Evolutionary conservation across 2,329 filamentous ascomycete genomes (phyloP).

Genomic region (Epichloe festucae): DNA sequence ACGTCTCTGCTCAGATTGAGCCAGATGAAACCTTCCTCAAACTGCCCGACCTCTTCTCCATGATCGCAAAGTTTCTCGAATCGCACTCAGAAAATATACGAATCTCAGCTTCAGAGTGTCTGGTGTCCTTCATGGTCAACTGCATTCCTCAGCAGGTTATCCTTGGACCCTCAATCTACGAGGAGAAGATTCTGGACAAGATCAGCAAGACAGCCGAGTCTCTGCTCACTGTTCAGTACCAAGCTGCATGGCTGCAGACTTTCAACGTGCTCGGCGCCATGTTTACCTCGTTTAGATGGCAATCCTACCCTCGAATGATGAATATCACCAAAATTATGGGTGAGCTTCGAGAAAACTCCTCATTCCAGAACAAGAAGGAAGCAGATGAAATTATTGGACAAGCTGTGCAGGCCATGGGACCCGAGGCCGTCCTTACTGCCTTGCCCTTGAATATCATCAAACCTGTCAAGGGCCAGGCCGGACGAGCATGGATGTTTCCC

Average conservation of each 20-base stretch:
- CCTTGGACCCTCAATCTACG: conserved; percentile 78
- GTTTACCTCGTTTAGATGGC: conserved; percentile 80
- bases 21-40: conserved; percentile 87
- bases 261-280: conserved; percentile 80
- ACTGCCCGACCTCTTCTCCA: conserved; percentile 68
- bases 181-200: conserved; percentile 80
- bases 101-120: conserved; percentile 84
- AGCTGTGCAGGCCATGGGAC: conserved; percentile 81
- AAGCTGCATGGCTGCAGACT: conserved; percentile 87
- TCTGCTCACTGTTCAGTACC: conserved; percentile 79
- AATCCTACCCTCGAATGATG: conserved; percentile 63
- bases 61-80: conserved; percentile 70
- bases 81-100: conserved; percentile 88
- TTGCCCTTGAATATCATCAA: conserved; percentile 77
- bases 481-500: conserved; percentile 88
- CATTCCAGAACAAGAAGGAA: conserved; percentile 88
- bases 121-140: conserved; percentile 85
- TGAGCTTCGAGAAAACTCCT: conserved; percentile 74
- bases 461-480: conserved; percentile 63
- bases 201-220: conserved; percentile 60
- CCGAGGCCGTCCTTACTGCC: conserved; percentile 67
- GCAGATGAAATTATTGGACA: conserved; percentile 82
- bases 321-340: conserved; percentile 69
- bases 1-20: conserved; percentile 79
- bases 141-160: conserved; percentile 76